A percentile compares a stretch with the other conserved stretches of the same genome.
These are phyloP conservation scores for Pseudogymnoascus verrucosus DNA, from an alignment of 2,329 filamentous ascomycete genomes.

Conservation along the genomic window DNA sequence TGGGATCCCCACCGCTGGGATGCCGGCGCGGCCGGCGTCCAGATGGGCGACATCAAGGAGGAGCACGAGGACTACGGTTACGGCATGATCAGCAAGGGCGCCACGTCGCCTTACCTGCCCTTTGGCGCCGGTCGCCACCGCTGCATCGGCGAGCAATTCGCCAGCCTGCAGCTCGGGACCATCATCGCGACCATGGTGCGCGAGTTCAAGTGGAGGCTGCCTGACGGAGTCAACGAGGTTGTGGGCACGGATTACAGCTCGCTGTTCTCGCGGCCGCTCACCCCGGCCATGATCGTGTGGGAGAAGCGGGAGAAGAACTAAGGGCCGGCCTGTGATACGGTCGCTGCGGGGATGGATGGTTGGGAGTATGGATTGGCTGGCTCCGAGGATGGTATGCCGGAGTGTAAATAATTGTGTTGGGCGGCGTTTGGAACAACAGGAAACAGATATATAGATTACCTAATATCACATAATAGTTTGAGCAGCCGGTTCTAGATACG, in stretches of 20 bases:
- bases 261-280: conserved; percentile 65
- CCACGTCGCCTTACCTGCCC: conserved; percentile 81
- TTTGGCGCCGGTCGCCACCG: conserved; percentile 90
- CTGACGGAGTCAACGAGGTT: conserved; percentile 61
- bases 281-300: conserved; percentile 66
- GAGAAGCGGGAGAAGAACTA: conserved; percentile 51
- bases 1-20: conserved; percentile 96
- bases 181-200: conserved; percentile 72
- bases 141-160: conserved; percentile 96
- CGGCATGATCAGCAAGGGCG: conserved; percentile 84
- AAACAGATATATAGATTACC: background rate
- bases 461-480: background rate
- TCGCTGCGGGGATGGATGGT: background rate
- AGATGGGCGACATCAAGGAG: conserved; percentile 46
- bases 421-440: background rate
- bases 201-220: conserved; percentile 70
- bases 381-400: background rate
- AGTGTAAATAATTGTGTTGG: background rate
- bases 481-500: background rate
- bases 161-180: conserved; percentile 83
- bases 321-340: background rate
- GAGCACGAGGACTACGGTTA: conserved; percentile 91
- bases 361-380: background rate
- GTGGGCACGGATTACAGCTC: conserved; percentile 62
- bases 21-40: conserved; percentile 49